These are phyloP conservation scores for Tolypocladium ovalisporum DNA, from an alignment of 2,329 filamentous ascomycete species.

Conservation along the genomic window DNA sequence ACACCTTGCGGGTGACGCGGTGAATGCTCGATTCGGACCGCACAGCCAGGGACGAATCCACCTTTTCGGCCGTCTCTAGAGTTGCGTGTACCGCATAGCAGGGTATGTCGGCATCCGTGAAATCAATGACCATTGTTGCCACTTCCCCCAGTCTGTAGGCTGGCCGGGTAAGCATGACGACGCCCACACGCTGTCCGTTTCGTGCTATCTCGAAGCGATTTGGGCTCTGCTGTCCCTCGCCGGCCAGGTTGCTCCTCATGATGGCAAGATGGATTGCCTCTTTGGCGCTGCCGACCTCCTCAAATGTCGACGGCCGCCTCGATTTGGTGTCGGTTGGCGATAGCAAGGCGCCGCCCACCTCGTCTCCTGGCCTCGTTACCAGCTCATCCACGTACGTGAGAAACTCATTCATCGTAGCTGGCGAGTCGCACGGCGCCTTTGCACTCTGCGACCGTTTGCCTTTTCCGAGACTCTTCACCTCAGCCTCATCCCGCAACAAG, in stretches of 20 bases:
- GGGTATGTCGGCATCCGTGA: constrained; percentile 63
- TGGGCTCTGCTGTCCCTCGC: constrained; percentile 62
- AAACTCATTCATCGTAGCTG: constrained; percentile 52
- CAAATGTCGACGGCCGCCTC: constrained; percentile 42
- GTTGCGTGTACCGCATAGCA: constrained; percentile 79
- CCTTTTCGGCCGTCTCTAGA: constrained; percentile 76
- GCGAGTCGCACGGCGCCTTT: constrained; percentile 16
- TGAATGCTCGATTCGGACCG: constrained; percentile 78
- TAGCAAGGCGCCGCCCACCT: constrained; percentile 48
- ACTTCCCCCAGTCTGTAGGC: constrained; percentile 84
- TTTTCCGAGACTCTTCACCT: constrained; percentile 36
- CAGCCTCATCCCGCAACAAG: constrained; percentile 72
- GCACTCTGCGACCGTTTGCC: constrained; percentile 15
- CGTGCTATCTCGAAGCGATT: constrained; percentile 94
- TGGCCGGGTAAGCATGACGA: constrained; percentile 79
- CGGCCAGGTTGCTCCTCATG: constrained; percentile 63
- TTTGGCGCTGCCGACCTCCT: constrained; percentile 55
- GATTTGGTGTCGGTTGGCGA: constrained; percentile 57
- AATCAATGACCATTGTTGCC: constrained; percentile 76
- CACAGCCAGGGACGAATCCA: constrained; percentile 70
- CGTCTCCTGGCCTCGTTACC: constrained; percentile 46
- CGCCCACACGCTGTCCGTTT: constrained; percentile 82
- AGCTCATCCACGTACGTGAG: constrained; percentile 68
- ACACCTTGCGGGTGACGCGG: constrained; percentile 72
- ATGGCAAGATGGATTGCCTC: constrained; percentile 90